phyloP scores from a whole-genome alignment of 352 stramenopile genomes.

The Pseudoperonospora humuli region DNA sequence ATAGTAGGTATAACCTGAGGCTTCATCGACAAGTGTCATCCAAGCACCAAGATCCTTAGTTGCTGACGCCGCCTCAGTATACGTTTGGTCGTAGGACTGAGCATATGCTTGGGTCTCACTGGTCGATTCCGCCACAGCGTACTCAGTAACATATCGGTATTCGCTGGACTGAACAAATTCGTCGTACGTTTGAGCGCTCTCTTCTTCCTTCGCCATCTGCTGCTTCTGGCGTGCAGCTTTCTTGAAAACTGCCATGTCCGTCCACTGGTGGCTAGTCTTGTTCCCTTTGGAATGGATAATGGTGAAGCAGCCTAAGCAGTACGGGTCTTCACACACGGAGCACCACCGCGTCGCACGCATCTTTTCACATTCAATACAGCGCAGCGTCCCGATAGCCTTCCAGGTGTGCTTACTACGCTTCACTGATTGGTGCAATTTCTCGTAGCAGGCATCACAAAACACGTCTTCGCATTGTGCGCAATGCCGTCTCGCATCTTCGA shows the following conservation, averaged over 20 bases:
- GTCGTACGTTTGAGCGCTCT: conserved; percentile 64
- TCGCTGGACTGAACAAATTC: conserved; percentile 66
- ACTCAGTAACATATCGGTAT: conserved; percentile 70
- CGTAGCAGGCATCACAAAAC: conserved; percentile 68
- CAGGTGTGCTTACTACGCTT: conserved; percentile 75
- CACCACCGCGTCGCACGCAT: conserved; percentile 79
- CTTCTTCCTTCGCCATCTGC: conserved; percentile 32
- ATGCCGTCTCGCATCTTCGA: conserved; percentile 53
- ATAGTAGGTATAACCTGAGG: conserved; percentile 59
- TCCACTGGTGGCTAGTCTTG: conserved; percentile 64
- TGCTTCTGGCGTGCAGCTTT: conserved; percentile 34
- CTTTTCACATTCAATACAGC: conserved; percentile 83
- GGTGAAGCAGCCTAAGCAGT: conserved; percentile 72
- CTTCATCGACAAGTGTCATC: conserved; percentile 54
- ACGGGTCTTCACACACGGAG: conserved; percentile 56
- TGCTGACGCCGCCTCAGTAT: conserved; percentile 3
- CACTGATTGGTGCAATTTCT: conserved; percentile 61
- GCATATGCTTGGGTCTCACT: conserved; percentile 14
- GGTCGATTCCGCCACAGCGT: conserved; percentile 20
- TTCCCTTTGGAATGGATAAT: conserved; percentile 82
- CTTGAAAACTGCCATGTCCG: conserved; percentile 55
- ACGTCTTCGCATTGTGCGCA: conserved; percentile 74
- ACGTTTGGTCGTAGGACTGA: conserved; percentile 6
- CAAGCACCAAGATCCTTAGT: conserved; percentile 29
- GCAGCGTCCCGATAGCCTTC: conserved; percentile 54